Percentiles rank a stretch among this genome's conserved stretches.
Evolutionary conservation across 345 rosid species (phyloP).

Genomic region (Gynandropsis gynandra): DNA sequence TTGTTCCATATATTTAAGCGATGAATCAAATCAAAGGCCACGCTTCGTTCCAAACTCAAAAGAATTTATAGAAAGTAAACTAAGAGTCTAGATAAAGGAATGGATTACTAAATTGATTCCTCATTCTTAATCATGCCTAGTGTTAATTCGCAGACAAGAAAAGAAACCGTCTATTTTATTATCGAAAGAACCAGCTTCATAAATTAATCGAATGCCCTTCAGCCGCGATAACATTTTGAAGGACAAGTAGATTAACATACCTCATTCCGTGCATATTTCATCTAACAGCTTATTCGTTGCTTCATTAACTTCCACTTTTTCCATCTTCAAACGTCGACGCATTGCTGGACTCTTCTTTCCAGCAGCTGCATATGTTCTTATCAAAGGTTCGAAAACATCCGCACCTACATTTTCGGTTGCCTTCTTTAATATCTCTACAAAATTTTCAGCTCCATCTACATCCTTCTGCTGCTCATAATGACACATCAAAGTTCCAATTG

Average conservation of each 20-base stretch:
- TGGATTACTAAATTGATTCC: too few species aligned
- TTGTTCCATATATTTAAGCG: too few species aligned
- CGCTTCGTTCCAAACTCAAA: too few species aligned
- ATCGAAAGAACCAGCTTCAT: too few species aligned
- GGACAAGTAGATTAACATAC: slow-evolving; percentile 13
- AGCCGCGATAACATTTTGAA: slow-evolving; percentile 12
- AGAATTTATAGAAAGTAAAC: too few species aligned
- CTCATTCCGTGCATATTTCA: slow-evolving; percentile 51
- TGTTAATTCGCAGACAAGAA: not conserved
- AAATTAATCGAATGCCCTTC: not conserved
- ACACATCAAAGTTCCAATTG: slow-evolving; percentile 44
- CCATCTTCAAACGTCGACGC: slow-evolving; percentile 72
- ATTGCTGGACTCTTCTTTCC: slow-evolving; percentile 59
- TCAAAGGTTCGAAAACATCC: slow-evolving; percentile 65
- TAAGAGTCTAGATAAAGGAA: too few species aligned
- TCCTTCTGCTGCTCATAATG: slow-evolving; percentile 63
- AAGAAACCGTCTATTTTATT: too few species aligned
- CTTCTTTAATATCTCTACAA: slow-evolving; percentile 68
- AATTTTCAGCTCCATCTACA: slow-evolving; percentile 79
- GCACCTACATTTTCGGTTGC: slow-evolving; percentile 45
- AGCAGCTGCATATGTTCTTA: slow-evolving; percentile 83
- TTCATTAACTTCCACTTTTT: slow-evolving; percentile 56
- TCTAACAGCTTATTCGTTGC: slow-evolving; percentile 60
- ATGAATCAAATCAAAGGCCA: too few species aligned
- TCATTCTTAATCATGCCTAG: not conserved